Percentiles rank a stretch among this genome's conserved stretches.
phyloP scores from a whole-genome alignment of 1,284 basidiomycete species.

The Boletellus deceptivus region DNA sequence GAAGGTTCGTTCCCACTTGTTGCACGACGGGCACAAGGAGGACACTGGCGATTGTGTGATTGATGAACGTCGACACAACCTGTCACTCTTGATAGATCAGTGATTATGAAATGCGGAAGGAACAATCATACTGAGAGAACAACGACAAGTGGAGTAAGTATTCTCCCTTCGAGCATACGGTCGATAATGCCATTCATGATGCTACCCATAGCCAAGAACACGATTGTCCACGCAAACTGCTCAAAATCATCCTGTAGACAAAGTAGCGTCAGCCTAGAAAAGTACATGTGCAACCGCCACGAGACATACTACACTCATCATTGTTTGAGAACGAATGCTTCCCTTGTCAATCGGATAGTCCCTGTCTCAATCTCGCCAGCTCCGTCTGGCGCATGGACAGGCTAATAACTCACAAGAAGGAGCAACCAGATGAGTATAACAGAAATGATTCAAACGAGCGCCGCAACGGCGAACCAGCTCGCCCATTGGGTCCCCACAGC shows the following conservation, averaged over 20 bases:
- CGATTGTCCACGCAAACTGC: too few species aligned
- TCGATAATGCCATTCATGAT: too few species aligned
- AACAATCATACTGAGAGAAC: too few species aligned
- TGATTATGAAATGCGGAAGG: background rate
- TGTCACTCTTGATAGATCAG: background rate
- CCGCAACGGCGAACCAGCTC: constrained; percentile 91
- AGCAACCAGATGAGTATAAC: constrained; percentile 87
- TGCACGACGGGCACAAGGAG: constrained; percentile 94
- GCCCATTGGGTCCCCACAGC: constrained; percentile 88
- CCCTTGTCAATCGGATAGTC: constrained; percentile 77
- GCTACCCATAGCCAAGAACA: too few species aligned
- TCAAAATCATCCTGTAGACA: constrained; percentile 84
- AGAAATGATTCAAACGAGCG: constrained; percentile 87
- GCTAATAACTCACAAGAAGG: constrained; percentile 81
- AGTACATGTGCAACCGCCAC: constrained; percentile 63
- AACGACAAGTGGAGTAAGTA: too few species aligned
- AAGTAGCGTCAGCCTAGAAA: background rate
- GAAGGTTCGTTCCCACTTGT: constrained; percentile 80
- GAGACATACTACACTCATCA: constrained; percentile 86
- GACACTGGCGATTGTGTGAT: constrained; percentile 95
- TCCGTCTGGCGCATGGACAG: constrained; percentile 65
- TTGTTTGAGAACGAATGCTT: constrained; percentile 81
- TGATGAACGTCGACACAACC: constrained; percentile 85
- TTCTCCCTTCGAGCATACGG: too few species aligned
- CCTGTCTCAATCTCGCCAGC: constrained; percentile 82